Evolutionary conservation across 257 asterid species (phyloP), one percentile per base, ranked within the genome.

Genomic region (Nyctanthes arbortristis): DNA sequence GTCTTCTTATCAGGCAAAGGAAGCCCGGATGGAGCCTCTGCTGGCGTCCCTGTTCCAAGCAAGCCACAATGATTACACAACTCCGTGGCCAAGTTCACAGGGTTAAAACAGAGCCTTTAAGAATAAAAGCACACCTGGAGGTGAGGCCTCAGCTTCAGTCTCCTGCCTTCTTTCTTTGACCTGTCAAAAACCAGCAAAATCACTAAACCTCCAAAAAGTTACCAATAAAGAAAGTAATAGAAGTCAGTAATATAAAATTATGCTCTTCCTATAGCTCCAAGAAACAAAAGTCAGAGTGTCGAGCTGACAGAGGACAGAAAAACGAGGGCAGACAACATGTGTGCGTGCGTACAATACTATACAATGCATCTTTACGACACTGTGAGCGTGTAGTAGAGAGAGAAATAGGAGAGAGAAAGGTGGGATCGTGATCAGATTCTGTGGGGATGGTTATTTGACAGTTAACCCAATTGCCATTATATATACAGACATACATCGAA

Each of bases 391-490:
- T 27, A 40, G 3, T 43, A 65, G 81, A 78, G 76, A 76, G 79
- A 63, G 85, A 75, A 24, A 67, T 13, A 49, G 72, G 71, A 37
- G 45, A 56, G 88, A 79, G 78, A 80, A 65, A 77, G 78, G 83
- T 73, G 87, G 84, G 82, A 75, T 87, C 77, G 77, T 76, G 84
- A 82, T 82, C 85, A 86, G 89, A 92, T 86, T 85, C 94, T 78
- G 92, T 83, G 92, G 92, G 89, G 93, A 70, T 80, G 66, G 92
- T 88, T 83, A 81, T 73, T 79, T 84, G 91, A 87, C 92, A 87
- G 95, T 91, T 91, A 95, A 89, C 95, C 87, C 78, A 80, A 82
- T 92, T 81, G 90, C 88, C 59, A 2, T 20, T 52, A 52, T 6
- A 52, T 52, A 52, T 80, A 79, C 69, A 70, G 40, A 58, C 72